phyloP scores from a whole-genome alignment of 2,329 filamentous ascomycete species.

The Phaeosphaeriaceae sp. region DNA sequence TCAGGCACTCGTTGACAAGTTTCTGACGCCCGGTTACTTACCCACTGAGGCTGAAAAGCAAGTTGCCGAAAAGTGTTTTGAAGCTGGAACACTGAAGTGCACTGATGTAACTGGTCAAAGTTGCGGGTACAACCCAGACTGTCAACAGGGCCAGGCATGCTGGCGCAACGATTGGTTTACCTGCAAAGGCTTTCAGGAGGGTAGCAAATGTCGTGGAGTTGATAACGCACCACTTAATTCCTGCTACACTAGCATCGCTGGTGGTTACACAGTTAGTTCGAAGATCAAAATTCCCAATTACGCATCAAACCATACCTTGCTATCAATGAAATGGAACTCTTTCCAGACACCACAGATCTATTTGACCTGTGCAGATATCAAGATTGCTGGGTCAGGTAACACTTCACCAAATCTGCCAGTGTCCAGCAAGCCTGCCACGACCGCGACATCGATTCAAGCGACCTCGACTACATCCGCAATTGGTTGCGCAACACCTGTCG shows the following conservation, averaged over 20 bases:
- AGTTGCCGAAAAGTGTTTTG: constrained; percentile 41
- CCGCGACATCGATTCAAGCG: constrained; percentile 14
- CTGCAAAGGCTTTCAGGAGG: constrained; percentile 38
- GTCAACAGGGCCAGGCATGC: constrained; percentile 35
- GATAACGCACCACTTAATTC: constrained; percentile 42
- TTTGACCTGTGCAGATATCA: constrained; percentile 42
- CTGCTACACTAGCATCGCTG: constrained; percentile 43
- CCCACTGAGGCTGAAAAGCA: constrained; percentile 45
- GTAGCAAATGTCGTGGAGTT: constrained; percentile 35
- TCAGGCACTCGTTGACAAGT: constrained; percentile 39
- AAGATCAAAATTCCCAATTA: constrained; percentile 45
- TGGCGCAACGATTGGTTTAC: constrained; percentile 47
- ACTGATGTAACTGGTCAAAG: constrained; percentile 40
- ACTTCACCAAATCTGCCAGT: constrained; percentile 18
- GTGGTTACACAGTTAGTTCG: constrained; percentile 42
- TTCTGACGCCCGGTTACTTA: constrained; percentile 37
- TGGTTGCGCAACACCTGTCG: constrained; percentile 33
- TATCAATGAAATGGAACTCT: constrained; percentile 43
- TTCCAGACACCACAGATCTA: constrained; percentile 45
- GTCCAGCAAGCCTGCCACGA: constrained; percentile 20
- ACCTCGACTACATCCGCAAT: constrained; percentile 18
- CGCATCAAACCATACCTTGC: constrained; percentile 37
- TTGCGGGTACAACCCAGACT: constrained; percentile 40
- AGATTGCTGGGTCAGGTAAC: constrained; percentile 27
- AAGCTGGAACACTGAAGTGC: constrained; percentile 34